Conservation (phyloP, 1,284 basidiomycete genomes). For the Moniliophthora roreri region DNA sequence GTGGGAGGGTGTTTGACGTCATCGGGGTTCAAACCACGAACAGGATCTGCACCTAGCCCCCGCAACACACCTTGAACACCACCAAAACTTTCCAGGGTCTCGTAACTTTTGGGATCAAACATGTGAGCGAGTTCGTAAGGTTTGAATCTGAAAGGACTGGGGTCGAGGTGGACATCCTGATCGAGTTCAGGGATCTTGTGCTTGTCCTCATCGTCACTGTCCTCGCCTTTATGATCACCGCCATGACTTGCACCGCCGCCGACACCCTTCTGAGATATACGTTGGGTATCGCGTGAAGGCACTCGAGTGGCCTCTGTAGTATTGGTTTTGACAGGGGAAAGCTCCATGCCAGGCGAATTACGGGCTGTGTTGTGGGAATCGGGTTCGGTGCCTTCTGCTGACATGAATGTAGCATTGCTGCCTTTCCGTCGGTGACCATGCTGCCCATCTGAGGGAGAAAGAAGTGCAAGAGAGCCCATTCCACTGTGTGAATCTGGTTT, state of each 20-base stretch:
- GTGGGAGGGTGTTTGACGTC: not conserved
- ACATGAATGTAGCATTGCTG: conserved; percentile 40
- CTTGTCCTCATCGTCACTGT: conserved; percentile 8
- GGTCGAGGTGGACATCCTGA: conserved; percentile 66
- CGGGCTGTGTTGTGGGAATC: conserved; percentile 24
- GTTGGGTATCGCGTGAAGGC: conserved; percentile 3
- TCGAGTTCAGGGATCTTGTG: conserved; percentile 26
- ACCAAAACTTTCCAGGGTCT: conserved; percentile 70
- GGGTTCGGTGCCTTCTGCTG: conserved; percentile 37
- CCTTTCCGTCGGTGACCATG: conserved; percentile 47
- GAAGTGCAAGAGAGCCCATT: conserved; percentile 52
- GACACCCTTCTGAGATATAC: conserved; percentile 3
- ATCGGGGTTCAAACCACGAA: conserved; percentile 46
- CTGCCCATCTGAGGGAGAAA: conserved; percentile 39
- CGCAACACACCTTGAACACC: conserved; percentile 70
- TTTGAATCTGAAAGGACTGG: conserved; percentile 68
- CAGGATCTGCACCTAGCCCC: conserved; percentile 73
- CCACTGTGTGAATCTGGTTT: conserved; percentile 62
- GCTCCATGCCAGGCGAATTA: conserved; percentile 25
- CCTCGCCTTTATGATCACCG: not conserved
- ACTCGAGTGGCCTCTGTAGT: conserved; percentile 14
- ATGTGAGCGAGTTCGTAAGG: conserved; percentile 82
- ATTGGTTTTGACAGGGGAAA: conserved; percentile 18
- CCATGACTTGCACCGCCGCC: conserved; percentile 1
- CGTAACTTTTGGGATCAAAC: conserved; percentile 85